Conservation (phyloP, 129 eudicot genomes). For the Chrysanthemum lavandulifolium region DNA sequence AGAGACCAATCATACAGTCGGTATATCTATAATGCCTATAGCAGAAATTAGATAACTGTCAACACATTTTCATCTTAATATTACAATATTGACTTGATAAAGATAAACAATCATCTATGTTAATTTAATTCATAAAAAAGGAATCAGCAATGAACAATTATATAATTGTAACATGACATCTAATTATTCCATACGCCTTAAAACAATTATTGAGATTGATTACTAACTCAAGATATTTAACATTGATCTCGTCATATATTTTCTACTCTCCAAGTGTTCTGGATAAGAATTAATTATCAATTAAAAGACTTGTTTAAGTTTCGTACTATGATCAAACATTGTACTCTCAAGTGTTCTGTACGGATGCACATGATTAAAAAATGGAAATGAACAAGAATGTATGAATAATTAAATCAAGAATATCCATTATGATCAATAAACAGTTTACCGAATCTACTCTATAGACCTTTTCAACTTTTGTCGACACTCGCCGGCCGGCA, state of each 20-base stretch:
- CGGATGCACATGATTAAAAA: background rate
- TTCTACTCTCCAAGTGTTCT: too few species aligned
- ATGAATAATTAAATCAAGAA: background rate
- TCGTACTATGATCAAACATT: background rate
- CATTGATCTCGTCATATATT: too few species aligned
- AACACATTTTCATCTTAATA: too few species aligned
- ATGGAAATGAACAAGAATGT: background rate
- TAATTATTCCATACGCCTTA: background rate
- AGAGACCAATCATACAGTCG: too few species aligned
- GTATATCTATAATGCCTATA: too few species aligned
- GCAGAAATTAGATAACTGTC: too few species aligned
- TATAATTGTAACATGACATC: background rate
- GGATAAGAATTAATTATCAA: too few species aligned
- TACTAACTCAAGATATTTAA: background rate
- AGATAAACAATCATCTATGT: too few species aligned
- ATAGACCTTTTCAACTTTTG: conserved; percentile 15
- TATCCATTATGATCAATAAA: conserved; percentile 18
- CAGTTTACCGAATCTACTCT: conserved; percentile 16
- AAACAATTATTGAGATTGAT: background rate
- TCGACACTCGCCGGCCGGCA: conserved; percentile 18
- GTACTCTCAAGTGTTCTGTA: too few species aligned
- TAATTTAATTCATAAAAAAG: too few species aligned
- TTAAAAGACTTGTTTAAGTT: background rate
- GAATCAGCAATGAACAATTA: too few species aligned
- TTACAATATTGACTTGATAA: too few species aligned